A percentile compares a stretch with the other conserved stretches of the same genome.
phyloP scores from a whole-genome alignment of 179 eudicot species.

The Camellia oleifera region DNA sequence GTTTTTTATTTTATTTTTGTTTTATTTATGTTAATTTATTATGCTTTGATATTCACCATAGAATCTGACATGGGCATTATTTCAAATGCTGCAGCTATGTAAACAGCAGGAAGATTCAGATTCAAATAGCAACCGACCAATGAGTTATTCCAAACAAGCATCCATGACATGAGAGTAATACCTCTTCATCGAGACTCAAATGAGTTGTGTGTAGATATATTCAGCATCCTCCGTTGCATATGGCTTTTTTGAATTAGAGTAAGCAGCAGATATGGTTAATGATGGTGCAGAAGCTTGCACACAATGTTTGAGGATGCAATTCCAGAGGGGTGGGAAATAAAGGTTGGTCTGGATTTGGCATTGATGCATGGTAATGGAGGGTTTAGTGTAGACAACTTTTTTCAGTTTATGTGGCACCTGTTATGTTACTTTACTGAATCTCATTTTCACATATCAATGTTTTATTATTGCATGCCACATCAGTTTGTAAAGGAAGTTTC shows the following conservation, averaged over 20 bases:
- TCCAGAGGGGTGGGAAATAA: not conserved
- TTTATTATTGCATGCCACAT: too few relatives aligned
- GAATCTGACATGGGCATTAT: not conserved
- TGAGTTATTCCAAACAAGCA: not conserved
- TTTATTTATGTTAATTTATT: not conserved
- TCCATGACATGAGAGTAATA: not conserved
- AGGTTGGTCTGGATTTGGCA: not conserved
- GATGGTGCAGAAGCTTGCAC: conserved; percentile 54
- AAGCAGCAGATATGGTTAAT: conserved; percentile 45
- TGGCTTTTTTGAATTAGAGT: conserved; percentile 61
- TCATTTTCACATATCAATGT: too few relatives aligned
- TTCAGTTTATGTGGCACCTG: too few relatives aligned
- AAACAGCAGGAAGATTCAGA: too few relatives aligned
- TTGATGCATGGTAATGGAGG: conserved; percentile 7
- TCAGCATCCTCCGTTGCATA: conserved; percentile 37
- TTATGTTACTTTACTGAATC: too few relatives aligned
- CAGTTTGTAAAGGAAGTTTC: too few relatives aligned
- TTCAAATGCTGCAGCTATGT: not conserved
- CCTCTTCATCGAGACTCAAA: conserved; percentile 27
- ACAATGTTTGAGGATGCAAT: conserved; percentile 17
- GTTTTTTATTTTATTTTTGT: too few relatives aligned
- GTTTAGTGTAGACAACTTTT: conserved; percentile 16
- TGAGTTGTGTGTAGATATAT: conserved; percentile 51
- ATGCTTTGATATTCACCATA: not conserved
- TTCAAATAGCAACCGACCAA: too few relatives aligned